These are phyloP conservation scores for Gnaphalium uliginosum DNA, from an alignment of 129 eudicot species.

Conservation along the genomic window DNA sequence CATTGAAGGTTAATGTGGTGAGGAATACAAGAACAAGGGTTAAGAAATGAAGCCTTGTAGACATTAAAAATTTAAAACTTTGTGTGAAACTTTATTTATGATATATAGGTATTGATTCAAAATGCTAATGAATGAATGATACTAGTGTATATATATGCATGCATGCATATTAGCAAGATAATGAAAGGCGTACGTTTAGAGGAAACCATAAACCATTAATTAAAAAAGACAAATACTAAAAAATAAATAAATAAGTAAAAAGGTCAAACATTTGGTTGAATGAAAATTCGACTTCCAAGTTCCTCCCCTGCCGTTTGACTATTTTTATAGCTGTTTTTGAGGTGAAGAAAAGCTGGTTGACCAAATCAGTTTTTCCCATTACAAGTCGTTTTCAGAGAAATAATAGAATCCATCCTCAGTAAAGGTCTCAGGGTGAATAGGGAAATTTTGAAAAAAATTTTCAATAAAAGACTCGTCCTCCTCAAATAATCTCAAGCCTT, in stretches of 20 bases:
- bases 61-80: background rate
- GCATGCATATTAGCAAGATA: conserved; percentile 14
- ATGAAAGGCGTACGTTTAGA: conserved; percentile 7
- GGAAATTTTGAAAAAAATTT: no score
- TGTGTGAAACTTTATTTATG: background rate
- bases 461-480: no score
- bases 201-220: conserved; percentile 1
- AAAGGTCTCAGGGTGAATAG: no score
- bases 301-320: conserved; percentile 20
- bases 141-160: conserved; percentile 29
- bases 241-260: background rate
- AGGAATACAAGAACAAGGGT: conserved; percentile 26
- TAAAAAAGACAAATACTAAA: background rate
- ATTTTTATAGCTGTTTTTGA: background rate
- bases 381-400: background rate
- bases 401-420: background rate
- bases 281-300: conserved; percentile 8
- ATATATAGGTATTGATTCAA: background rate
- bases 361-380: background rate
- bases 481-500: no score
- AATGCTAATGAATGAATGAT: background rate
- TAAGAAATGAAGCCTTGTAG: conserved; percentile 21
- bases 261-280: conserved; percentile 35
- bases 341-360: conserved; percentile 20
- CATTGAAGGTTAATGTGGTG: conserved; percentile 22